Conservation (phyloP, 306 rosid genomes). For the Chamaecrista fasciculata region DNA sequence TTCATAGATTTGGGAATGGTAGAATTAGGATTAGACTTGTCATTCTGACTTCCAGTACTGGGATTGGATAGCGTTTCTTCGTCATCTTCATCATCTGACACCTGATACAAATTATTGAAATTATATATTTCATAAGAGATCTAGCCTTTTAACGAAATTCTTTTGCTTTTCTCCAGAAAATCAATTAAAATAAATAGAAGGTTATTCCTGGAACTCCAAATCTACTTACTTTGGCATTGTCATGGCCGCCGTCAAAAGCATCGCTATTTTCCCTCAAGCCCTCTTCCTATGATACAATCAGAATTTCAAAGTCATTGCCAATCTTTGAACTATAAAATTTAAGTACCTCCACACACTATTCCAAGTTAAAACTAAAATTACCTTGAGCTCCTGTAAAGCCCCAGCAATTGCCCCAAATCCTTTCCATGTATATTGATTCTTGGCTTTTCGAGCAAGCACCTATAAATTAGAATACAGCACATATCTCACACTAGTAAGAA, state of each 20-base stretch:
- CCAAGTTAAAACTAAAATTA: neutral
- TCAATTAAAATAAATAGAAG: neutral
- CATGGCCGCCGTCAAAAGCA: slow-evolving; percentile 39
- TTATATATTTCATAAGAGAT: neutral
- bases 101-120: slow-evolving; percentile 25
- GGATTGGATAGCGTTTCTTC: slow-evolving; percentile 51
- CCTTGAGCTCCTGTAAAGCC: slow-evolving; percentile 69
- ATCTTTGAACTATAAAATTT: neutral
- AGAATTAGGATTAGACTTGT: slow-evolving; percentile 38
- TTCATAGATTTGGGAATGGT: slow-evolving; percentile 31
- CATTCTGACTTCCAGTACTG: slow-evolving; percentile 72
- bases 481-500: neutral
- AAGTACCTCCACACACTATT: neutral
- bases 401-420: slow-evolving; percentile 72
- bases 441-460: slow-evolving; percentile 82
- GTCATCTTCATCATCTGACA: slow-evolving; percentile 72
- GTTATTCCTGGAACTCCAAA: neutral
- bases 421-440: slow-evolving; percentile 89
- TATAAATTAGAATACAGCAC: slow-evolving; percentile 3
- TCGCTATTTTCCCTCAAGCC: slow-evolving; percentile 48
- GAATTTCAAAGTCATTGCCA: slow-evolving; percentile 9
- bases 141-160: neutral
- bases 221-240: slow-evolving; percentile 45
- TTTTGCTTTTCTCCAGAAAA: neutral
- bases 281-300: slow-evolving; percentile 52